Evolutionary conservation across 352 stramenopile species (phyloP).

Genomic region (Phytophthora citrophthora): DNA sequence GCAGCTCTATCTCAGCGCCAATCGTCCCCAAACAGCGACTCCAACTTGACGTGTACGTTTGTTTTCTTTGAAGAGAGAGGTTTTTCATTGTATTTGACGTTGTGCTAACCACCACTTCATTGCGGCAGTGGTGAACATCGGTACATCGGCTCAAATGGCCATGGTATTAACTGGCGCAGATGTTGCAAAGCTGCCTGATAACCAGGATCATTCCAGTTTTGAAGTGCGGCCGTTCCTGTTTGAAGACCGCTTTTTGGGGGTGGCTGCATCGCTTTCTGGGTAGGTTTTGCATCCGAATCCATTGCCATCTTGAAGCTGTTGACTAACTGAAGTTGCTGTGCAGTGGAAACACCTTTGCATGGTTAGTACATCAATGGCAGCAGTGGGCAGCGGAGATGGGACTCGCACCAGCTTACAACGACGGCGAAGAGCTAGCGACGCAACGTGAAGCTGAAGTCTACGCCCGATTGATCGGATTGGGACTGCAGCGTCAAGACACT

Average conservation of each 20-base stretch:
- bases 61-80: too few relatives aligned
- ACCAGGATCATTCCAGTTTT: slow-evolving; percentile 47
- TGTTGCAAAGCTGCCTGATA: slow-evolving; percentile 26
- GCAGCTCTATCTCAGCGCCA: slow-evolving; percentile 50
- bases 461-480: slow-evolving; percentile 59
- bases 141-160: slow-evolving; percentile 81
- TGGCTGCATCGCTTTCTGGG: slow-evolving; percentile 81
- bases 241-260: slow-evolving; percentile 57
- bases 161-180: slow-evolving; percentile 60
- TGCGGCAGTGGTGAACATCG: slow-evolving; percentile 77
- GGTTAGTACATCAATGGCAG: slow-evolving; percentile 65
- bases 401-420: slow-evolving; percentile 13
- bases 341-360: slow-evolving; percentile 78
- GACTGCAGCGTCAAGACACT: slow-evolving; percentile 55
- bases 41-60: slow-evolving; percentile 55
- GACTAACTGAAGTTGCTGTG: slow-evolving; percentile 2
- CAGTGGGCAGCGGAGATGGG: slow-evolving; percentile 62
- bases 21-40: slow-evolving; percentile 16
- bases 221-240: slow-evolving; percentile 79
- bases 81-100: slow-evolving; percentile 10
- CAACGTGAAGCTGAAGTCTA: slow-evolving; percentile 47
- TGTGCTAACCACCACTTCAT: slow-evolving; percentile 8
- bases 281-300: slow-evolving; percentile 23
- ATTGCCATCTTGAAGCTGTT: neutral
- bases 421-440: slow-evolving; percentile 20